Evolutionary conservation across 352 stramenopile species (phyloP).

Genomic region (Phytophthora nicotianae): DNA sequence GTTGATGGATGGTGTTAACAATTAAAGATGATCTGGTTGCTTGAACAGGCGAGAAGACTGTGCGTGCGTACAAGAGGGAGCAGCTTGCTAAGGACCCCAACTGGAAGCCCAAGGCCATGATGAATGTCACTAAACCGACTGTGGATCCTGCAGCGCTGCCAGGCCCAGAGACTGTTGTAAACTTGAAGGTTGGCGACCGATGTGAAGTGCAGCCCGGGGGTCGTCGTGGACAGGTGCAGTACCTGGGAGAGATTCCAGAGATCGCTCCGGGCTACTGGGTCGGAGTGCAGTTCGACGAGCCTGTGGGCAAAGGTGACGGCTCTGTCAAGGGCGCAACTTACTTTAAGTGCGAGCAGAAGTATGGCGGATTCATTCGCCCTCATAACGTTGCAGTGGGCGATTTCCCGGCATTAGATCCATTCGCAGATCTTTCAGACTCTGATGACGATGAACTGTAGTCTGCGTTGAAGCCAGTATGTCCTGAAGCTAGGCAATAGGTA

Average conservation of each 20-base stretch:
- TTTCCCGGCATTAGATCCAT: slow-evolving; percentile 89
- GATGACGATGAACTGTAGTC: slow-evolving; percentile 83
- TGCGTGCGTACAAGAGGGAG: slow-evolving; percentile 96
- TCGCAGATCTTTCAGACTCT: slow-evolving; percentile 77
- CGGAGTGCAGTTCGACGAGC: slow-evolving; percentile 97
- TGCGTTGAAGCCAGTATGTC: neutral
- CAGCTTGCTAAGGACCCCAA: slow-evolving; percentile 95
- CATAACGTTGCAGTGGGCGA: slow-evolving; percentile 94
- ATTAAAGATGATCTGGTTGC: neutral
- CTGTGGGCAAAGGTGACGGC: slow-evolving; percentile 93
- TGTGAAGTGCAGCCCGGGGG: slow-evolving; percentile 97
- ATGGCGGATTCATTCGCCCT: slow-evolving; percentile 94
- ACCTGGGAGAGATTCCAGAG: slow-evolving; percentile 92
- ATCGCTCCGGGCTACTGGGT: slow-evolving; percentile 93
- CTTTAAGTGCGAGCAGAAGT: slow-evolving; percentile 93
- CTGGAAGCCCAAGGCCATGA: slow-evolving; percentile 92
- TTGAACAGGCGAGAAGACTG: slow-evolving; percentile 92
- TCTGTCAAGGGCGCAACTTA: slow-evolving; percentile 91
- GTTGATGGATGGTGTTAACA: neutral
- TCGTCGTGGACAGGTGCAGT: slow-evolving; percentile 93
- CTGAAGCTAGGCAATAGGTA: neutral
- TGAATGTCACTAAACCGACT: slow-evolving; percentile 46
- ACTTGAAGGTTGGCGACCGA: slow-evolving; percentile 92
- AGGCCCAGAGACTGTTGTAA: slow-evolving; percentile 71
- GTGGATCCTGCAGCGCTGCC: slow-evolving; percentile 49